Conservation (phyloP, 163 green algal genomes). For the Prototheca stagnorum region DNA sequence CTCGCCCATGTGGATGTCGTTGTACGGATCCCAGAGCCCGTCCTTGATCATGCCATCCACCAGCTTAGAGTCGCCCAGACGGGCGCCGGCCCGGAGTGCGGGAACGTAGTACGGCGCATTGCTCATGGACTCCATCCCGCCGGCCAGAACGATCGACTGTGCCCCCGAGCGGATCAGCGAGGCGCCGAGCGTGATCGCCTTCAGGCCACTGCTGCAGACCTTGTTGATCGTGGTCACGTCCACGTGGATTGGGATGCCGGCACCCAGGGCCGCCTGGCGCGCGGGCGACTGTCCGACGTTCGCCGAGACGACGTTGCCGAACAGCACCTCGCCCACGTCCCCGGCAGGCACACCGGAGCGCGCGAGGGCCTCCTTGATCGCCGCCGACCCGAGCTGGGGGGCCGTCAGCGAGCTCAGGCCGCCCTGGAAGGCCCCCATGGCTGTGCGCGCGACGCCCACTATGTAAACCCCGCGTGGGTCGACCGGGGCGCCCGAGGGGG, state of each 20-base stretch:
- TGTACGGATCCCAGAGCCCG: conserved; percentile 66
- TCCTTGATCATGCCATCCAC: conserved; percentile 67
- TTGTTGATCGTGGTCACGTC: conserved; percentile 83
- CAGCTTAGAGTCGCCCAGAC: conserved; percentile 50
- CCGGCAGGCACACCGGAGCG: conserved; percentile 20
- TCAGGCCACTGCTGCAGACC: conserved; percentile 49
- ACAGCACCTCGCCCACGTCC: conserved; percentile 59
- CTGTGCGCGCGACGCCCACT: conserved; percentile 41
- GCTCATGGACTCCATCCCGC: conserved; percentile 85
- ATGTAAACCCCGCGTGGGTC: conserved; percentile 37
- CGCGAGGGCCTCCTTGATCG: conserved; percentile 54
- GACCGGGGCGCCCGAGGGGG: too few relatives aligned
- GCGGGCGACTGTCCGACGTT: conserved; percentile 56
- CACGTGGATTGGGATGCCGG: conserved; percentile 41
- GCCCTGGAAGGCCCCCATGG: conserved; percentile 59
- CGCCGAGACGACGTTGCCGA: conserved; percentile 68
- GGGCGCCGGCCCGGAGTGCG: conserved; percentile 17
- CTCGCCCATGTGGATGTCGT: conserved; percentile 69
- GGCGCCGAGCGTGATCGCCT: conserved; percentile 60
- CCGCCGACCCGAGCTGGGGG: conserved; percentile 45
- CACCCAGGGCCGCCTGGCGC: conserved; percentile 57
- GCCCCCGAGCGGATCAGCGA: conserved; percentile 46
- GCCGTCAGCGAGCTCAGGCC: conserved; percentile 39
- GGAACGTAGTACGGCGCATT: conserved; percentile 71
- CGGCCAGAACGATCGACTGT: conserved; percentile 59